Evolutionary conservation across 768 basidiomycete genomes (phyloP).

Genomic region (Auriscalpium microsporum): DNA sequence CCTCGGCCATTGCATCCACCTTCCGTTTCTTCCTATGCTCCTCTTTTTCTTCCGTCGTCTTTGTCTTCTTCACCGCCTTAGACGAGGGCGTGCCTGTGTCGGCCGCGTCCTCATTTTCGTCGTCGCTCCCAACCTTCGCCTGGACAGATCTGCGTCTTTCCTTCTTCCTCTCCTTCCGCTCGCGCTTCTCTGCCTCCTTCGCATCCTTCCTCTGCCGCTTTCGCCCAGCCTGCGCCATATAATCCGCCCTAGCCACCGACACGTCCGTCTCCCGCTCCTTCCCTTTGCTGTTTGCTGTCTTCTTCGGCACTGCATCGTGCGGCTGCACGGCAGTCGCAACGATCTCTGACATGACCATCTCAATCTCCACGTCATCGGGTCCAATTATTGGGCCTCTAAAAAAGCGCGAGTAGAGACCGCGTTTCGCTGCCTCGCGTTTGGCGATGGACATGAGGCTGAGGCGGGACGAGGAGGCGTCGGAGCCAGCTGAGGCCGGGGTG

Average conservation of each 20-base stretch:
- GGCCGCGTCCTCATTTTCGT: too few species aligned
- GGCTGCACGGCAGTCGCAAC: neutral
- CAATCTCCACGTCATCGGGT: conserved; percentile 28
- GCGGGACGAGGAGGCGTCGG: conserved; percentile 21
- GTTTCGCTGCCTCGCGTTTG: conserved; percentile 71
- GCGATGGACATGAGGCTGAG: conserved; percentile 52
- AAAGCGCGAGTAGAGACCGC: conserved; percentile 71
- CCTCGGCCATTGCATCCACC: conserved; percentile 8
- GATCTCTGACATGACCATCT: neutral
- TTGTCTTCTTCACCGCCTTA: too few species aligned
- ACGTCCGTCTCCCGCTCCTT: too few species aligned
- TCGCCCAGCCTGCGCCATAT: neutral
- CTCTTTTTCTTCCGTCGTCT: too few species aligned
- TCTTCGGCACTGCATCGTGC: neutral
- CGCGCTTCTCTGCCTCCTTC: conserved; percentile 3
- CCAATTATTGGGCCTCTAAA: conserved; percentile 68
- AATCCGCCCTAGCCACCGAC: too few species aligned
- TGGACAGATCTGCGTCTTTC: too few species aligned
- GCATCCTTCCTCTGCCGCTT: neutral
- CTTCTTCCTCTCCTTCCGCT: conserved; percentile 1
- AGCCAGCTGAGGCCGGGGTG: conserved; percentile 35
- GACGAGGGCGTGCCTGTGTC: too few species aligned
- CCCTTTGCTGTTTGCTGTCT: conserved; percentile 1
- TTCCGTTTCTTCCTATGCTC: conserved; percentile 2
- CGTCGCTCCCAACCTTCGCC: too few species aligned